These are phyloP conservation scores for Grosmannia clavigera DNA, from an alignment of 2,329 filamentous ascomycete genomes.

Conservation along the genomic window DNA sequence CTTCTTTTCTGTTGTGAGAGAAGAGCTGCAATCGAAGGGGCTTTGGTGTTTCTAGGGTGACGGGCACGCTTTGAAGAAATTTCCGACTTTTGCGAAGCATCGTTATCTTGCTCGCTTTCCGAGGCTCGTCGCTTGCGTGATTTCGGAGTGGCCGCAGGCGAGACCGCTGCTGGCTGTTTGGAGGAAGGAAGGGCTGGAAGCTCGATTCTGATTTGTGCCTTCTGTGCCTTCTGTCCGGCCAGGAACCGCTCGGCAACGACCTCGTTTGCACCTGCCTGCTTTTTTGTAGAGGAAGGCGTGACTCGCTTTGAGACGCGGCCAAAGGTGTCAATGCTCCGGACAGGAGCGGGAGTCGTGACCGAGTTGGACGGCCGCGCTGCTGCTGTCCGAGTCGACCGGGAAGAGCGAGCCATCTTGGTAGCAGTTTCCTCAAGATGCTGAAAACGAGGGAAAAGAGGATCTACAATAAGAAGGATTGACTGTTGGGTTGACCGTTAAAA, in stretches of 20 bases:
- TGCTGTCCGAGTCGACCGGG: conserved; percentile 7
- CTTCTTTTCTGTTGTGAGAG: conserved; percentile 3
- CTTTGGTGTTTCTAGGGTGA: conserved; percentile 4
- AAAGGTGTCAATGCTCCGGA: conserved; percentile 12
- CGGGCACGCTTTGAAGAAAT: conserved; percentile 8
- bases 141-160: not conserved
- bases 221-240: conserved; percentile 23
- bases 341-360: not conserved
- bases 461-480: not conserved
- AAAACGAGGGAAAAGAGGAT: not conserved
- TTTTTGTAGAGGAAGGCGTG: conserved; percentile 8
- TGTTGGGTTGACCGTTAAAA: not conserved
- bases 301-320: conserved; percentile 15
- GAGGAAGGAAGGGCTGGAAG: not conserved
- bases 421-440: not conserved
- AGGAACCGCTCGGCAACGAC: conserved; percentile 15
- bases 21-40: conserved; percentile 12
- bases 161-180: not conserved
- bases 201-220: conserved; percentile 14
- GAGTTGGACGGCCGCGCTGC: conserved; percentile 3
- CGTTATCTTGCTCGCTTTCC: conserved; percentile 1
- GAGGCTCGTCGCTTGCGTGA: conserved; percentile 9
- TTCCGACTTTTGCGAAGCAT: not conserved
- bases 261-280: conserved; percentile 6
- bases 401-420: conserved; percentile 7